Conservation (phyloP, 768 basidiomycete genomes). For the Russula lepida region DNA sequence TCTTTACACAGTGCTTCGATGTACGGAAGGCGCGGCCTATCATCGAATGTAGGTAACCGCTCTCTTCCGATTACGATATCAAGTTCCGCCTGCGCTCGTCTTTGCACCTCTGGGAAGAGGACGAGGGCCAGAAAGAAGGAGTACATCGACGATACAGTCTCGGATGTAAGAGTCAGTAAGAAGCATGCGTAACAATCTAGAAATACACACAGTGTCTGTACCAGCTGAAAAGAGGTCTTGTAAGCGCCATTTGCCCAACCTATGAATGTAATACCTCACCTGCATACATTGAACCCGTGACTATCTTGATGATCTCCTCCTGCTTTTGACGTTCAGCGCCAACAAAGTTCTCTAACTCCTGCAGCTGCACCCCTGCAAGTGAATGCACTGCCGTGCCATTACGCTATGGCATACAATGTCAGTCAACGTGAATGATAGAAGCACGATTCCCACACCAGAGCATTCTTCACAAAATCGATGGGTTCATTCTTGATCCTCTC, state of each 20-base stretch:
- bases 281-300: neutral
- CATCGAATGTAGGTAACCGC: constrained; percentile 25
- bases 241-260: neutral
- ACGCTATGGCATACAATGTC: neutral
- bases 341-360: neutral
- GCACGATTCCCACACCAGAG: neutral
- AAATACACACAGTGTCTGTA: neutral
- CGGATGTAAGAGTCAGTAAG: neutral
- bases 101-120: no score
- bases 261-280: neutral
- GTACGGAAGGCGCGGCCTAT: no score
- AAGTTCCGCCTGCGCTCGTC: constrained; percentile 26
- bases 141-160: constrained; percentile 5
- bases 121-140: no score
- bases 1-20: no score
- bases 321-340: neutral
- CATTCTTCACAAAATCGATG: neutral
- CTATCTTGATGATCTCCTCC: neutral
- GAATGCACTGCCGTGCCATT: neutral
- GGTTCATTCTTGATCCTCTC: neutral
- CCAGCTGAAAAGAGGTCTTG: neutral
- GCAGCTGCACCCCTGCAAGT: neutral
- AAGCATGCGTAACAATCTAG: neutral
- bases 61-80: constrained; percentile 24
- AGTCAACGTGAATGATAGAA: neutral